Conservation (phyloP, 257 asterid species). For the Scutellaria galericulata region DNA sequence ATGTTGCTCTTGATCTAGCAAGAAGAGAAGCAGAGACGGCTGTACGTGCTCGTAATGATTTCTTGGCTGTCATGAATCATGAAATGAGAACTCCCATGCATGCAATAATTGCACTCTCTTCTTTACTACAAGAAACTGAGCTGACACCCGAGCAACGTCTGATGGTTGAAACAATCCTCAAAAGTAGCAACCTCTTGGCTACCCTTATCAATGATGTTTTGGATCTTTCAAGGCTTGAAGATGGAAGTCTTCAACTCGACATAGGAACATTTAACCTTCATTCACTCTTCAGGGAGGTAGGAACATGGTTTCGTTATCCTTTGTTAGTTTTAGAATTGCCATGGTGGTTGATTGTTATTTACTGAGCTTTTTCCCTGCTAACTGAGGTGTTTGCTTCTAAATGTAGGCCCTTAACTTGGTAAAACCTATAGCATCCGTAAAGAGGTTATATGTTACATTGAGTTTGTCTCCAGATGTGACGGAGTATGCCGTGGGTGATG, state of each 20-base stretch:
- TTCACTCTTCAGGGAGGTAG: conserved; percentile 84
- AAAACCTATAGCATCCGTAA: conserved; percentile 90
- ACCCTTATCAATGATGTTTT: conserved; percentile 95
- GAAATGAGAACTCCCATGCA: conserved; percentile 99
- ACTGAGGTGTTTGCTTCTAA: conserved; percentile 36
- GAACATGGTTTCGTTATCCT: not conserved
- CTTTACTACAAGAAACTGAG: conserved; percentile 86
- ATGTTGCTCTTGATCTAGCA: conserved; percentile 88
- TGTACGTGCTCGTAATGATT: conserved; percentile 94
- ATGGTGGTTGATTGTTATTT: conserved; percentile 10
- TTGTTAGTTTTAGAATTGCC: conserved; percentile 11
- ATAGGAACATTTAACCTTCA: conserved; percentile 76
- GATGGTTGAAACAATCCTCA: conserved; percentile 95
- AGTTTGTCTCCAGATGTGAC: conserved; percentile 80
- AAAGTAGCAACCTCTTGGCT: conserved; percentile 93
- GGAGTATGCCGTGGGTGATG: conserved; percentile 86
- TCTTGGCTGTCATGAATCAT: conserved; percentile 97
- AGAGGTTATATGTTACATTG: conserved; percentile 66
- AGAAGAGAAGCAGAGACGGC: conserved; percentile 99
- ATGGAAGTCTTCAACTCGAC: conserved; percentile 94
- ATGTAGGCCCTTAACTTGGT: conserved; percentile 73
- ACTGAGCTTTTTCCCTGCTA: conserved; percentile 35
- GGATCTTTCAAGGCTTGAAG: conserved; percentile 99
- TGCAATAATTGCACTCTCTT: conserved; percentile 89
- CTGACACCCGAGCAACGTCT: conserved; percentile 94